Conservation (phyloP, 805 yeast genomes). For the Deakozyma indianensis region DNA sequence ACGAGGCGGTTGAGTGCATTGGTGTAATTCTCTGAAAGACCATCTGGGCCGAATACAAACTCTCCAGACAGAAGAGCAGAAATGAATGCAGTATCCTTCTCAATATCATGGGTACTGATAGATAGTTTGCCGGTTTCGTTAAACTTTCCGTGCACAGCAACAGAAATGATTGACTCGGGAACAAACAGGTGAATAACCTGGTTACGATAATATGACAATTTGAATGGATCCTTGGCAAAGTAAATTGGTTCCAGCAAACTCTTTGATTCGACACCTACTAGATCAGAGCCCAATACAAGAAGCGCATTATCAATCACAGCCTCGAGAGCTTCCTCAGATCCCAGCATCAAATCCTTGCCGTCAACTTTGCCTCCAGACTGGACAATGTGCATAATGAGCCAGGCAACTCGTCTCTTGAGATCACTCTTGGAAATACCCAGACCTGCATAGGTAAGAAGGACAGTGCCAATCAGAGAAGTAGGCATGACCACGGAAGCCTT, state of each 20-base stretch:
- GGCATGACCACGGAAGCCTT: slow-evolving; percentile 37
- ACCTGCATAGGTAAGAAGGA: slow-evolving; percentile 25
- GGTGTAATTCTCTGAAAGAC: slow-evolving; percentile 20
- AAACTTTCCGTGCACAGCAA: slow-evolving; percentile 22
- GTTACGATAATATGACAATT: slow-evolving; percentile 43
- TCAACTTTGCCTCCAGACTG: slow-evolving; percentile 27
- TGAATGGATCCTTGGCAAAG: slow-evolving; percentile 34
- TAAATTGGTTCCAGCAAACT: slow-evolving; percentile 25
- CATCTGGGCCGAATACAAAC: slow-evolving; percentile 25
- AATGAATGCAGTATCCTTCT: slow-evolving; percentile 20
- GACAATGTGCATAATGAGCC: slow-evolving; percentile 22
- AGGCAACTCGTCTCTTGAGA: slow-evolving; percentile 20
- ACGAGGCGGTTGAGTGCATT: slow-evolving; percentile 18
- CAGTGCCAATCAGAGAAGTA: slow-evolving; percentile 37
- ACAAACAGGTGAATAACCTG: slow-evolving; percentile 41
- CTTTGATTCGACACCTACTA: slow-evolving; percentile 20
- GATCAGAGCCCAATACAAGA: slow-evolving; percentile 24
- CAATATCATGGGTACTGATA: slow-evolving; percentile 16
- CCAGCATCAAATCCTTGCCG: slow-evolving; percentile 14
- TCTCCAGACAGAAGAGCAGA: slow-evolving; percentile 25
- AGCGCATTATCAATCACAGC: slow-evolving; percentile 25
- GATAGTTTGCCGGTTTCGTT: slow-evolving; percentile 9
- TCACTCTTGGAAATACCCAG: slow-evolving; percentile 24
- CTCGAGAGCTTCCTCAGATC: slow-evolving; percentile 12
- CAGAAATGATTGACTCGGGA: slow-evolving; percentile 33